These are phyloP conservation scores for Fusarium sp. DNA, from an alignment of 2,329 filamentous ascomycete species.

Conservation along the genomic window DNA sequence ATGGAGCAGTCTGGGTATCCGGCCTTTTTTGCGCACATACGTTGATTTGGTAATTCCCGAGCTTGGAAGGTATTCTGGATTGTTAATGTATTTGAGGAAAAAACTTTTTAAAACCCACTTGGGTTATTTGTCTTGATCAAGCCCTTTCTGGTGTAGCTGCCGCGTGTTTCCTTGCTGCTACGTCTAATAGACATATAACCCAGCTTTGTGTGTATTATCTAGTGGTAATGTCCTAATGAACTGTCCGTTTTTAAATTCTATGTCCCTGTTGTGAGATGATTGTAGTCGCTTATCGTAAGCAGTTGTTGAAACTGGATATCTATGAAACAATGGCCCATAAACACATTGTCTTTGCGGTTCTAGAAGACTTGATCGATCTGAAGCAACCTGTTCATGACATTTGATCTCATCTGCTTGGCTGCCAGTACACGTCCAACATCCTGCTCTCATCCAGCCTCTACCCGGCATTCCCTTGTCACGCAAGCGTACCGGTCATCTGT, in stretches of 20 bases:
- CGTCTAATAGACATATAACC: constrained; percentile 47
- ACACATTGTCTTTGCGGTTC: neutral
- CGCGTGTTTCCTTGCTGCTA: constrained; percentile 41
- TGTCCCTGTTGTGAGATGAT: neutral
- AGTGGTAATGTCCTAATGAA: constrained; percentile 33
- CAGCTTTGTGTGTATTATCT: constrained; percentile 20
- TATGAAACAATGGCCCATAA: neutral
- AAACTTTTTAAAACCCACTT: constrained; percentile 43
- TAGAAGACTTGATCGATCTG: neutral
- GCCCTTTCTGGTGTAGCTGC: constrained; percentile 40
- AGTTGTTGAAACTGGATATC: neutral
- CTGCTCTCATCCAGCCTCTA: neutral
- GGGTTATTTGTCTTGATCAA: constrained; percentile 46
- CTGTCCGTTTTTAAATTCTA: neutral
- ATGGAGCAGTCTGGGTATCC: constrained; percentile 42
- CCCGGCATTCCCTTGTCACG: constrained; percentile 9
- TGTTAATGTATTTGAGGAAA: constrained; percentile 47
- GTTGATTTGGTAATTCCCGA: constrained; percentile 43
- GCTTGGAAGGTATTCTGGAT: constrained; percentile 46
- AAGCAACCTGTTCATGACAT: neutral
- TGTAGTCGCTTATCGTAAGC: neutral
- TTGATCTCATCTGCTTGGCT: neutral
- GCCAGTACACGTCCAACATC: neutral
- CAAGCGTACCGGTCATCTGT: neutral
- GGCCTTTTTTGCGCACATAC: constrained; percentile 47